phyloP scores from a whole-genome alignment of 1,284 basidiomycete species.

The Mycena sp. region DNA sequence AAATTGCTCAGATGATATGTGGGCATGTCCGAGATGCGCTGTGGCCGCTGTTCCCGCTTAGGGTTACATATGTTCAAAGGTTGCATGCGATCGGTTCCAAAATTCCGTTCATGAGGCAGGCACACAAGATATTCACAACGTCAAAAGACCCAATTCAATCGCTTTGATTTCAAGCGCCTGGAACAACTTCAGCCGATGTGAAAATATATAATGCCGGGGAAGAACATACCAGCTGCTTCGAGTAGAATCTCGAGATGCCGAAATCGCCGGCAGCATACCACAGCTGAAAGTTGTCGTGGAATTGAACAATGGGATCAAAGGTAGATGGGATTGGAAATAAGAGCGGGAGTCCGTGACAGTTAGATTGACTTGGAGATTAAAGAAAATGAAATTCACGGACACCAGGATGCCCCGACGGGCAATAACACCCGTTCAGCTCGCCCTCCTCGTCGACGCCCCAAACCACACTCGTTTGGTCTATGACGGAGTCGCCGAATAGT shows the following conservation, averaged over 20 bases:
- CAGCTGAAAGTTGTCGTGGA: too few relatives aligned
- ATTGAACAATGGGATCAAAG: too few relatives aligned
- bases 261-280: constrained; percentile 50
- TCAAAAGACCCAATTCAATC: constrained; percentile 39
- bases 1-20: too few relatives aligned
- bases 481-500: constrained; percentile 8
- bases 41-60: too few relatives aligned
- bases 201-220: background rate
- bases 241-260: constrained; percentile 40
- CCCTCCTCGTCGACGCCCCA: constrained; percentile 20
- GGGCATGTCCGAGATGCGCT: too few relatives aligned
- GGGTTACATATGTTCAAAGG: too few relatives aligned
- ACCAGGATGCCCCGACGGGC: constrained; percentile 44
- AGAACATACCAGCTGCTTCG: constrained; percentile 45
- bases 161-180: constrained; percentile 44
- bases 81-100: too few relatives aligned
- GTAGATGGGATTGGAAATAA: background rate
- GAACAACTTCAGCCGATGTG: background rate
- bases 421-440: constrained; percentile 17
- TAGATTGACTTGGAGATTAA: background rate
- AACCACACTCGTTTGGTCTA: constrained; percentile 8
- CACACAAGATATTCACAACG: too few relatives aligned
- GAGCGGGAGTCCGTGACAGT: too few relatives aligned
- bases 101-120: too few relatives aligned
- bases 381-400: constrained; percentile 25